A percentile compares a stretch with the other conserved stretches of the same genome.
Evolutionary conservation across 1,139 yeast genomes (phyloP).

Genomic region (Wickerhamomyces sp.): DNA sequence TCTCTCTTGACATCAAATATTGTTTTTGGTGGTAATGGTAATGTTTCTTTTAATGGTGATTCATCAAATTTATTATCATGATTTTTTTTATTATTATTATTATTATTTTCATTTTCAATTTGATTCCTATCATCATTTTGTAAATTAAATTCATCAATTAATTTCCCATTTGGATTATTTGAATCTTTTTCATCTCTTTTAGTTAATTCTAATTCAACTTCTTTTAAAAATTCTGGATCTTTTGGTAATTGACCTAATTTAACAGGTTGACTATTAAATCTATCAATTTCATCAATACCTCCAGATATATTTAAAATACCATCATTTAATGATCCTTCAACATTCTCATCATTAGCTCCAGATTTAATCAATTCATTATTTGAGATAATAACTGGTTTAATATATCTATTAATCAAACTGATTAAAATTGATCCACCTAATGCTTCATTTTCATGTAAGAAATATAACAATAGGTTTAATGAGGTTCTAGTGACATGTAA

Average conservation of each 20-base stretch:
- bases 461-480: conserved; percentile 75
- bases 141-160: conserved; percentile 39
- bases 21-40: conserved; percentile 85
- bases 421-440: conserved; percentile 88
- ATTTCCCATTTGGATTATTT: conserved; percentile 29
- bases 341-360: conserved; percentile 1
- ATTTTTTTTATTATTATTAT: conserved; percentile 29
- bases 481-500: conserved; percentile 80
- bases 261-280: conserved; percentile 68
- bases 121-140: neutral
- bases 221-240: conserved; percentile 81
- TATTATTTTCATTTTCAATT: no score
- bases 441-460: conserved; percentile 87
- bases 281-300: conserved; percentile 38
- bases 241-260: conserved; percentile 79
- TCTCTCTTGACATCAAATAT: conserved; percentile 75
- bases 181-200: conserved; percentile 60
- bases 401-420: conserved; percentile 78
- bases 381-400: conserved; percentile 54
- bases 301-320: conserved; percentile 37
- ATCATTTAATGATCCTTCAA: conserved; percentile 60
- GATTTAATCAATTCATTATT: conserved; percentile 29
- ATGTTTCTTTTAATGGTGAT: conserved; percentile 65
- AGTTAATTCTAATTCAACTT: conserved; percentile 77
- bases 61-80: conserved; percentile 37